Percentiles rank a stretch among this genome's conserved stretches.
phyloP scores from a whole-genome alignment of 179 eudicot genomes.

The Vitellaria paradoxa region DNA sequence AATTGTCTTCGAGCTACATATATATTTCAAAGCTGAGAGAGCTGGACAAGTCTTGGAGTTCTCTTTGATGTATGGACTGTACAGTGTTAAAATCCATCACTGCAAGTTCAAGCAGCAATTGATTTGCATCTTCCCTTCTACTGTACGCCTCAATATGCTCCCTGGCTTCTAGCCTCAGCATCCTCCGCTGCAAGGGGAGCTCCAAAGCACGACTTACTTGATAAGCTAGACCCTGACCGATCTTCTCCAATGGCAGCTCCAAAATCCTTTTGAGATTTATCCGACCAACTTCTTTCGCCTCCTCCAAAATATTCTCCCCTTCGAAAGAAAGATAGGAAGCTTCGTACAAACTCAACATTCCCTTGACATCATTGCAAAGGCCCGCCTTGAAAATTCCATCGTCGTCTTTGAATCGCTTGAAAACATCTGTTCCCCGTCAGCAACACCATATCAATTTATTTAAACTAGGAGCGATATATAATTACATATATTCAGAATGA shows the following conservation, averaged over 20 bases:
- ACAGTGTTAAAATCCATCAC: slow-evolving; percentile 27
- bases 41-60: slow-evolving; percentile 17
- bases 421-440: slow-evolving; percentile 21
- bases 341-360: slow-evolving; percentile 34
- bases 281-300: slow-evolving; percentile 21
- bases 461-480: too few species aligned
- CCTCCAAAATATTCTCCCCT: slow-evolving; percentile 21
- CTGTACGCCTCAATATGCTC: slow-evolving; percentile 11
- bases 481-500: too few species aligned
- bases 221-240: not conserved
- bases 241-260: not conserved
- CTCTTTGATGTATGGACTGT: slow-evolving; percentile 21
- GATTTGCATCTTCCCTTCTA: not conserved
- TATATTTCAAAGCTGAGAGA: too few species aligned
- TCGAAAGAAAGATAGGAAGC: slow-evolving; percentile 35
- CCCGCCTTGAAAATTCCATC: slow-evolving; percentile 16
- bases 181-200: slow-evolving; percentile 26
- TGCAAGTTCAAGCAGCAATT: slow-evolving; percentile 20
- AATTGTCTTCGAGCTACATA: too few species aligned
- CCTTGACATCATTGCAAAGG: slow-evolving; percentile 17
- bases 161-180: slow-evolving; percentile 23
- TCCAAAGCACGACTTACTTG: slow-evolving; percentile 24
- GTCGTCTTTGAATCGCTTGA: slow-evolving; percentile 17
- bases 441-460: not conserved
- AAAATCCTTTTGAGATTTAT: not conserved